Evolutionary conservation across 2,329 filamentous ascomycete species (phyloP), one percentile per base, ranked within the genome.

Genomic region (Epichloe festucae): DNA sequence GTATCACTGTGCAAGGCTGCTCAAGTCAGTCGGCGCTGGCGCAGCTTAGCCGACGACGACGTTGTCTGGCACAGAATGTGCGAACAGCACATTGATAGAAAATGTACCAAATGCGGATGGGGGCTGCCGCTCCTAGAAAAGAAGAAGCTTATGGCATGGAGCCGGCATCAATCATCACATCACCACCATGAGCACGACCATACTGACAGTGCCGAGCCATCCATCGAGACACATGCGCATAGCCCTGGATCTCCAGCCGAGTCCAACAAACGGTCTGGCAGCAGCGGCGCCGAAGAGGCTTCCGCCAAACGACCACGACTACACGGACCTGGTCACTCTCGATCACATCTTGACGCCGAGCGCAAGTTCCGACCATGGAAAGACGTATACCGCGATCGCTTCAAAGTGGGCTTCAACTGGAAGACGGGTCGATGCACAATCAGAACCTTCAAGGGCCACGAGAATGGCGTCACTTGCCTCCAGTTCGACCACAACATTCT

Each of bases 1-100:
- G 85, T 87, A 2, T 96, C 91, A 0, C 77, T 98, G 0, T 97
- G 93, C 73, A 95, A 95, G 66, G 91, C 93, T 1, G 89, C 93
- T 0, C 90, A 96, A 67, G 93, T 98, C 51, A 96, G 89, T 65
- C 81, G 83, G 53, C 78, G 84, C 59, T 98, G 93, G 93, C 79
- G 88, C 55, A 80, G 80, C 52, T 73, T 98, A 41, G 91, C 93
- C n/a, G 93, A 97, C 61, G 91, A 96, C 63, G 91, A 98, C 66
- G 86, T 95, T 8, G 91, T 98, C 4, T 98, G 93, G 93, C 70
- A 96, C 64, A 86, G 85, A 57, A 96, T 97, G 90, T 98, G 93
- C 65, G 89, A 95, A 67, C 91, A 97, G 64, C 90, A 95, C 66
- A 94, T 96, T 59, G 88, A 94, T 65, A 77, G 89, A 54, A 95